Conservation (phyloP, 2,329 filamentous ascomycete genomes). For the Phyllosticta citriasiana region DNA sequence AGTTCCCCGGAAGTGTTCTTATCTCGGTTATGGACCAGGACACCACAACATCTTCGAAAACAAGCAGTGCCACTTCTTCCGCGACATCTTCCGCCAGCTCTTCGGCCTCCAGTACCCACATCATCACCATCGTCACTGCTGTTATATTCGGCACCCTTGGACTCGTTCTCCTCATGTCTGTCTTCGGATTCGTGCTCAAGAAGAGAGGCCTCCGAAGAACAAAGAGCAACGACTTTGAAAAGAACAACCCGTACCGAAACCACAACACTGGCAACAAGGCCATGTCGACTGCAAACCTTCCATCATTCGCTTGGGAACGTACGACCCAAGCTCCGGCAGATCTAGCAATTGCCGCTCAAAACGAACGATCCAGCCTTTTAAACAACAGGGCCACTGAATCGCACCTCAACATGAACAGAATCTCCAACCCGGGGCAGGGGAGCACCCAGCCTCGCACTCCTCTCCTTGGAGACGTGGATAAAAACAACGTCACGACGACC, state of each 20-base stretch:
- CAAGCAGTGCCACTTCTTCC: background rate
- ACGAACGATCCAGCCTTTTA: background rate
- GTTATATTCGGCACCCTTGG: slow-evolving; percentile 6
- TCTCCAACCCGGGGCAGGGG: background rate
- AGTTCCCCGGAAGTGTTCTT: background rate
- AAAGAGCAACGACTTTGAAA: background rate
- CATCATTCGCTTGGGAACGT: background rate
- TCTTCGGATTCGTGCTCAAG: slow-evolving; percentile 1
- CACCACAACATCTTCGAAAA: background rate
- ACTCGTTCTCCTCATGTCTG: slow-evolving; percentile 4
- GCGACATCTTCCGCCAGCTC: background rate
- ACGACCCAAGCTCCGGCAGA: background rate
- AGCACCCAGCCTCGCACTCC: background rate
- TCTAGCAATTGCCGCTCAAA: background rate
- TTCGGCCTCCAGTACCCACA: background rate
- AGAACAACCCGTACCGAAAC: background rate
- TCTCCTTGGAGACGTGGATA: background rate
- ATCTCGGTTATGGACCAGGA: background rate
- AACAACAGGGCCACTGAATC: background rate
- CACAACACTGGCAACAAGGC: background rate
- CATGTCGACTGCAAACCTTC: background rate
- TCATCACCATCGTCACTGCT: background rate
- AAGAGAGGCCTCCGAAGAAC: slow-evolving; percentile 2
- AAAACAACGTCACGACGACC: background rate
- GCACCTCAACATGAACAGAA: background rate